Evolutionary conservation across 805 yeast genomes (phyloP), one percentile per base, ranked within the genome.

Genomic region (Zygotorulaspora chibaensis): DNA sequence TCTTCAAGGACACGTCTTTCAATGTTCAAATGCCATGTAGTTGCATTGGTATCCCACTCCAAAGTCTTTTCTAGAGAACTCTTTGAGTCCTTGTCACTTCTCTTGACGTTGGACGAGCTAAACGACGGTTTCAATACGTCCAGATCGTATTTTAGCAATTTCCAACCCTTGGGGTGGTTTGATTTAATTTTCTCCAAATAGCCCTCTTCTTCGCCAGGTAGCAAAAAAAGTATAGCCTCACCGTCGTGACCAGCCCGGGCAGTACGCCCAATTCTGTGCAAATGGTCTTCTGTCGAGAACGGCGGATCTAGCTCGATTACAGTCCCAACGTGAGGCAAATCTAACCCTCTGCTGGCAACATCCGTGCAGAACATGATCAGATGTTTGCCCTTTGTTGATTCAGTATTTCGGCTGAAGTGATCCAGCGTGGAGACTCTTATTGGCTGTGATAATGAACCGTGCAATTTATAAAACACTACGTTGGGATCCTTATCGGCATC

Each of bases 281-380:
- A 71, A 73, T 93, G 99, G 62, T 93, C 99, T 52, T 89, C 97
- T 4, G 88, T 74, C 1, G 93, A 77, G 60, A 91, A 90, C 4
- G 99, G 96, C 2, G 99, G 96, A 62, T 93, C 99, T 57, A 82
- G 84, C 65, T 93, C 99, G 15, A 93, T 74, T 27, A 93, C 96
- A 39, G 83, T 79, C 37, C 93, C 79, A 47, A 93, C 87, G 41
- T 80, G 76, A 2, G 96, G 96, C 46, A 93, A 70, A 72, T 93
- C 99, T 51, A 93, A 74, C 51, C 99, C 99, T 69, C 99, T 81
- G 28, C 98, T 83, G 0, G 97, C 99, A 50, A 93, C 98, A 74
- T 93, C 99, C 0, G 99, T 93, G 73, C 98, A 91, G 56, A 93
- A 79, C 58, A 93, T 72, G 16, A 93, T 74, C 2, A 83, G 74